phyloP scores from a whole-genome alignment of 352 stramenopile genomes.

The Phytopythium chamaehyphon region DNA sequence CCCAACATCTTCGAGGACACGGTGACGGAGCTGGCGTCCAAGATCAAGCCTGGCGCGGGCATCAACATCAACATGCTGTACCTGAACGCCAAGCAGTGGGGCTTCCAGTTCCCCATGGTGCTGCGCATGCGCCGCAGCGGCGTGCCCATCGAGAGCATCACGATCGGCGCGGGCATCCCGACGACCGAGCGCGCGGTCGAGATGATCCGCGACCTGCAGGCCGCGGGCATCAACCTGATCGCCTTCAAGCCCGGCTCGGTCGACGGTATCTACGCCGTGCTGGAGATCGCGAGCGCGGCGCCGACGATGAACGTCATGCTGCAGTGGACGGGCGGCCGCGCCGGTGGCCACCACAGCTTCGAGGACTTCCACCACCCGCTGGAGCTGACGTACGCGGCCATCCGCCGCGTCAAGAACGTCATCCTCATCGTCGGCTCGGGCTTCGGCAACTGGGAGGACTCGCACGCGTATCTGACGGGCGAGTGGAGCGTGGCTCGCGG shows the following conservation, averaged over 20 bases:
- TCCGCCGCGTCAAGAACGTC: conserved; percentile 74
- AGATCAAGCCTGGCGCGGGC: conserved; percentile 67
- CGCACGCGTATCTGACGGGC: conserved; percentile 73
- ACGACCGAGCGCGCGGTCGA: conserved; percentile 76
- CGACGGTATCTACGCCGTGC: conserved; percentile 66
- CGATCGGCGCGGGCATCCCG: conserved; percentile 80
- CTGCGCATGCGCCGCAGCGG: conserved; percentile 74
- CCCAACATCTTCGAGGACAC: conserved; percentile 68
- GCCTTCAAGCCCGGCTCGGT: conserved; percentile 83
- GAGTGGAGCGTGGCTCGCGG: conserved; percentile 72
- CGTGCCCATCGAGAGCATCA: conserved; percentile 86
- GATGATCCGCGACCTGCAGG: conserved; percentile 66
- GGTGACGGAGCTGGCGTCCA: conserved; percentile 61
- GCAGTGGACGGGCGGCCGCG: conserved; percentile 84
- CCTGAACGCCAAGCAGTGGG: conserved; percentile 86
- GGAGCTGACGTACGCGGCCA: conserved; percentile 65
- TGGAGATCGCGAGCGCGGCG: conserved; percentile 63
- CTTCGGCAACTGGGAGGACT: conserved; percentile 84
- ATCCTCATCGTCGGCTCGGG: conserved; percentile 85
- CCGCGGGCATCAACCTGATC: conserved; percentile 72
- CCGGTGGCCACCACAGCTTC: conserved; percentile 85
- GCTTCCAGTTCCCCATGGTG: conserved; percentile 88
- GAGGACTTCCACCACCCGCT: conserved; percentile 86
- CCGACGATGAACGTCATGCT: conserved; percentile 79
- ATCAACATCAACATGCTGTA: conserved; percentile 90